Evolutionary conservation across 345 rosid species (phyloP), one percentile per base, ranked within the genome.

Genomic region (Sisymbrium irio): DNA sequence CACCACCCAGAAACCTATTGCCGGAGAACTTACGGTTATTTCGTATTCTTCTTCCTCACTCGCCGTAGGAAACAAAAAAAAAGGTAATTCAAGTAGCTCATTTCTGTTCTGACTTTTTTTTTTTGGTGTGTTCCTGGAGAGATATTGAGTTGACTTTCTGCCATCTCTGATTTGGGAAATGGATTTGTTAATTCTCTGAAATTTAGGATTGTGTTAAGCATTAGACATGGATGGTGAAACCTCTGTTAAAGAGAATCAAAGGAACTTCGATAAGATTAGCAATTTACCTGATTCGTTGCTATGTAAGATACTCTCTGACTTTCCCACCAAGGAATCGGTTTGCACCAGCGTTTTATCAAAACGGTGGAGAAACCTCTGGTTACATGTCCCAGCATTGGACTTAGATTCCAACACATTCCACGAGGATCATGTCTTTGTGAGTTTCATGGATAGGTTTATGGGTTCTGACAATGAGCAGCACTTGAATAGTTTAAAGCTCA

Each of bases 291-390:
- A 76, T 69, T 35, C 66, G 0, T 62, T 76, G 70, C 5, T 76
- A 47, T 70, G 71, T 55, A 65, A 46, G 19, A 76, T 76, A 6
- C 65, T 76, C 45, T 56, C 76, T 1, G 18, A 27, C 6, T 40
- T 76, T 14, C 27, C 76, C 27, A 76, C 79, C 0, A 28, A 69
- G 53, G 66, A 70, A 41, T 62, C 75, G 1, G 71, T 76, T 28
- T 8, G 54, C 65, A 69, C 79, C 3, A 62, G 79, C 66, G 20
- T 63, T 56, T 55, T 76, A 46, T 76, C 79, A 0, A 44, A 42
- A 15, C 63, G 59, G 10, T 76, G 79, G 79, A 62, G 66, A 9
- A 30, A 35, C 1, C 65, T 76, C 3, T 76, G 61, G 66, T 35
- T 55, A 2, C 65, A 45, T 13, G 79, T 76, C 27, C 71, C 79